Conservation (phyloP, 2,329 filamentous ascomycete species). For the Fusarium nematophilum region DNA sequence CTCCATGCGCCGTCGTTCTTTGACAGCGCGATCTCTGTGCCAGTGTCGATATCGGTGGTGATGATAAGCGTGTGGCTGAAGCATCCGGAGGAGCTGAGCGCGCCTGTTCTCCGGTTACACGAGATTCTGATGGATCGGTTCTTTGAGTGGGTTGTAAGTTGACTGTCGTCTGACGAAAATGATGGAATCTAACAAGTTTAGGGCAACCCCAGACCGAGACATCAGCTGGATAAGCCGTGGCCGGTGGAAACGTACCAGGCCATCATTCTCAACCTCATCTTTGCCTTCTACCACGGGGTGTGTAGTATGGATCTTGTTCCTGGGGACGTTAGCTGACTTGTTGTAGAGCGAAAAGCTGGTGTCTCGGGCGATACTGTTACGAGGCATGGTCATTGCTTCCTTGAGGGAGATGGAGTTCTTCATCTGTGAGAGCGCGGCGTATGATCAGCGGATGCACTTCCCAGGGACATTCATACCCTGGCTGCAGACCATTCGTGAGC, state of each 20-base stretch:
- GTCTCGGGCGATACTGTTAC: constrained; percentile 48
- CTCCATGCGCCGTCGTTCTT: constrained; percentile 52
- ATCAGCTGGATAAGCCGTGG: constrained; percentile 40
- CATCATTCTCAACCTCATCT: constrained; percentile 53
- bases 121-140: constrained; percentile 45
- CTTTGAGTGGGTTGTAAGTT: constrained; percentile 45
- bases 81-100: constrained; percentile 40
- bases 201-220: constrained; percentile 26
- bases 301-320: constrained; percentile 10
- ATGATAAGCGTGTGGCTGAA: constrained; percentile 56
- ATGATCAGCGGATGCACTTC: constrained; percentile 50
- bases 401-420: constrained; percentile 53
- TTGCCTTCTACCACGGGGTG: constrained; percentile 52
- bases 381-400: constrained; percentile 48
- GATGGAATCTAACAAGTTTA: constrained; percentile 12
- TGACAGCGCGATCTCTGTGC: constrained; percentile 44
- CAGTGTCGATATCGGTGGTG: constrained; percentile 45
- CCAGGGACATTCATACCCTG: constrained; percentile 54
- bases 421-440: constrained; percentile 46
- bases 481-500: constrained; percentile 45
- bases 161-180: too few species aligned
- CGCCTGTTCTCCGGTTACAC: constrained; percentile 47
- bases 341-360: constrained; percentile 47
- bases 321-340: background rate
- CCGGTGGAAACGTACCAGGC: constrained; percentile 49